A percentile compares a stretch with the other conserved stretches of the same genome.
Evolutionary conservation across 805 yeast species (phyloP).

Genomic region (Tetrapisispora fleetii): DNA sequence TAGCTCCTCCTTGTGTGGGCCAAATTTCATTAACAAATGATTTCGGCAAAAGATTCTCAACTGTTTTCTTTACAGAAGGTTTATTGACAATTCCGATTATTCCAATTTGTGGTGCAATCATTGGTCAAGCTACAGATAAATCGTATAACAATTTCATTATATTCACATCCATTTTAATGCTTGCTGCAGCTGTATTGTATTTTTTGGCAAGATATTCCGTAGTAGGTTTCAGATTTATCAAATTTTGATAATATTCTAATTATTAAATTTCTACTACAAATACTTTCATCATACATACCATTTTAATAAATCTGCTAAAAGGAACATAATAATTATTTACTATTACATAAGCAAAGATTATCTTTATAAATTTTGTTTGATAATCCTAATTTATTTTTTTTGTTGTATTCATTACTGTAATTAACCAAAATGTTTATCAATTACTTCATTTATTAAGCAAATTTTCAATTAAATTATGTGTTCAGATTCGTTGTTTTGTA

Average conservation of each 20-base stretch:
- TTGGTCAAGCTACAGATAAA: slow-evolving; percentile 26
- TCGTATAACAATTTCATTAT: slow-evolving; percentile 37
- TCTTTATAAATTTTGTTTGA: no score
- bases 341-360: no score
- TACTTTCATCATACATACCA: background rate
- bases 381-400: no score
- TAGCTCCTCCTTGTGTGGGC: slow-evolving; percentile 52
- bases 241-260: slow-evolving; percentile 18
- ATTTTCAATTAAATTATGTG: background rate
- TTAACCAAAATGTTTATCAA: no score
- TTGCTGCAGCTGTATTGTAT: slow-evolving; percentile 33
- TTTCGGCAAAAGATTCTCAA: slow-evolving; percentile 47
- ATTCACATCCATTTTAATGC: slow-evolving; percentile 34
- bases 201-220: slow-evolving; percentile 32
- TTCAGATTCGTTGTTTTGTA: slow-evolving; percentile 38
- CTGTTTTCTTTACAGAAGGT: slow-evolving; percentile 50
- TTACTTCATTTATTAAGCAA: no score
- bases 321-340: background rate
- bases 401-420: no score
- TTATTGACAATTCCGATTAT: slow-evolving; percentile 38
- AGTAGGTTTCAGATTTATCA: slow-evolving; percentile 34
- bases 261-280: no score
- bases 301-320: background rate
- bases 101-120: slow-evolving; percentile 42
- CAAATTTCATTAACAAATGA: slow-evolving; percentile 46